Percentiles rank a stretch among this genome's conserved stretches.
phyloP scores from a whole-genome alignment of 495 filamentous ascomycete species.

The Penicillium atrosanguineum region DNA sequence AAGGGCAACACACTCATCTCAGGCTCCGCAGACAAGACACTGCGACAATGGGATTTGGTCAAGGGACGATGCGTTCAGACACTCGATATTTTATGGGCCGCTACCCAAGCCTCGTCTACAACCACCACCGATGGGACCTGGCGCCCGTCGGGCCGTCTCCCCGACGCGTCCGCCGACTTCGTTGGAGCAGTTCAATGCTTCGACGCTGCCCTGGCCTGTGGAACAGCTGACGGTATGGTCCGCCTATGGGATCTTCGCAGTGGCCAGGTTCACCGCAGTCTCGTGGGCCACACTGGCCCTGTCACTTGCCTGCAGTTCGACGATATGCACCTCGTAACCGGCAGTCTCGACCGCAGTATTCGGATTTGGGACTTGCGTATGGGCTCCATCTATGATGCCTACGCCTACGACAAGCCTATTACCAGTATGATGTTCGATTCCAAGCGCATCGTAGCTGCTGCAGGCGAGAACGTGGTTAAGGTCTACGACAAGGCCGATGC shows the following conservation, averaged over 20 bases:
- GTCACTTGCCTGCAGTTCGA: conserved; percentile 97
- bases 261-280: conserved; percentile 91
- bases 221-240: conserved; percentile 97
- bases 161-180: conserved; percentile 79
- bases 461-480: conserved; percentile 89
- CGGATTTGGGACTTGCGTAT: conserved; percentile 99
- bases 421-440: conserved; percentile 98
- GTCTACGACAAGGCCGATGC: conserved; percentile 97
- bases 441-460: conserved; percentile 85
- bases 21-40: conserved; percentile 93
- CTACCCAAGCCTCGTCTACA: conserved; percentile 79
- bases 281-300: conserved; percentile 94
- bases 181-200: conserved; percentile 95
- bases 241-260: conserved; percentile 94
- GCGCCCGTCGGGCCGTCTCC: conserved; percentile 55
- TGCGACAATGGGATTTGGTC: conserved; percentile 95
- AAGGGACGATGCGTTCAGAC: conserved; percentile 97
- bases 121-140: conserved; percentile 55
- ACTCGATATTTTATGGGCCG: conserved; percentile 97
- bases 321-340: conserved; percentile 91
- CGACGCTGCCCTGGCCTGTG: conserved; percentile 95
- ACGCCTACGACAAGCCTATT: conserved; percentile 88
- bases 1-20: conserved; percentile 85
- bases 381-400: conserved; percentile 93
- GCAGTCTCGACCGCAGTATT: conserved; percentile 89